phyloP scores from a whole-genome alignment of 495 filamentous ascomycete species.

The Penicillium maclennaniae region DNA sequence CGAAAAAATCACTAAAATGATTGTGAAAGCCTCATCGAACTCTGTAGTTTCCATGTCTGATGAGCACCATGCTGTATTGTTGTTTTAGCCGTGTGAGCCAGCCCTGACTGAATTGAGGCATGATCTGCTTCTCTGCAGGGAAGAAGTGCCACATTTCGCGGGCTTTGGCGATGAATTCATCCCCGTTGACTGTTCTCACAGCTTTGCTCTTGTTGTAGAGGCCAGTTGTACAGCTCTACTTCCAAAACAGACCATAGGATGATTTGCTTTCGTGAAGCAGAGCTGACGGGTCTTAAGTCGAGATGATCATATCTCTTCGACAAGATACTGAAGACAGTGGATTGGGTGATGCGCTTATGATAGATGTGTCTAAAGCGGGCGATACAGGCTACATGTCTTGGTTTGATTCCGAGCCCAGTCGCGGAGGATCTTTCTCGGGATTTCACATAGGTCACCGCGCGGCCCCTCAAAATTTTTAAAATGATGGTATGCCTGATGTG shows the following conservation, averaged over 20 bases:
- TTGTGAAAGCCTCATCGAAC: conserved; percentile 4
- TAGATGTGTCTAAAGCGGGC: conserved; percentile 7
- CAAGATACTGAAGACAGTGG: conserved; percentile 5
- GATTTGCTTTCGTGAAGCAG: neutral
- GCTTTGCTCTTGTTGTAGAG: conserved; percentile 10
- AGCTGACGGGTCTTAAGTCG: neutral
- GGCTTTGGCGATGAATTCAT: conserved; percentile 15
- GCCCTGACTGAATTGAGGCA: conserved; percentile 21
- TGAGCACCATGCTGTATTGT: neutral
- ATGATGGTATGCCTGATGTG: neutral
- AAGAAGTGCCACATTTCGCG: conserved; percentile 18
- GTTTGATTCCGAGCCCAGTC: conserved; percentile 5
- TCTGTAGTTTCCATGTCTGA: neutral
- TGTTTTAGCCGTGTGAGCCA: conserved; percentile 13
- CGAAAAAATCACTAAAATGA: neutral
- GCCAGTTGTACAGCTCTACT: conserved; percentile 13
- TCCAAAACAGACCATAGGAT: conserved; percentile 21
- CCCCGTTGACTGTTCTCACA: conserved; percentile 5
- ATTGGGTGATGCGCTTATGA: conserved; percentile 1
- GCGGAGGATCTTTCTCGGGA: conserved; percentile 12
- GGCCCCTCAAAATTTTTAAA: neutral
- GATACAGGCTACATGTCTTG: conserved; percentile 1
- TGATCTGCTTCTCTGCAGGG: conserved; percentile 1
- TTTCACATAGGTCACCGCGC: neutral
- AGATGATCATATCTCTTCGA: conserved; percentile 9